Evolutionary conservation across 129 eudicot genomes (phyloP), one percentile per base, ranked within the genome.

Genomic region (Lonicera japonica): DNA sequence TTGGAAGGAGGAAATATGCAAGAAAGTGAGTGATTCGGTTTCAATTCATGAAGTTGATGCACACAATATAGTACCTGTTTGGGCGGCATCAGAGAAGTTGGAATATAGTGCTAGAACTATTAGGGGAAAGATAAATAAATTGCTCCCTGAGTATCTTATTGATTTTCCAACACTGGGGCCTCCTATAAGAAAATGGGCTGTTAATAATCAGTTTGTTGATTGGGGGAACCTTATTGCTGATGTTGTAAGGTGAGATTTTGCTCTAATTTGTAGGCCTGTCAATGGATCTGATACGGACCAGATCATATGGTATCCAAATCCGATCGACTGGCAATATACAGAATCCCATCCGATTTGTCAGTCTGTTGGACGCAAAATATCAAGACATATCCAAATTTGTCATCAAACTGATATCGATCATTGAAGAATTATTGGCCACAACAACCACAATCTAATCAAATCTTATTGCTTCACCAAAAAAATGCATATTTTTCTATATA

Each of bases 31-130:
- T 70, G 87, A 72, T 60, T 74, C 83, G 51, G 84, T 88, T 50
- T 73, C 90, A 2, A 65, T 94, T 70, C 99, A 88, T 70, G 99
- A 94, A 83, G 95, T 94, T 67, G 99, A 94, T 73, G 89, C 99
- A 20, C 99, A 94, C 83, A 94, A 94, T 75, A 72, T 94, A 63
- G 96, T 88, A 25, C 99, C 99, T 11, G 55, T 71, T 45, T 94
- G 99, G 99, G 80, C 77, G 40, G 95, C 99, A 21, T 94, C 99
- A 11, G 66, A 73, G 52, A 94, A 94, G 75, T 74, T 94, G 77
- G 99, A 94, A 68, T 94, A 88, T 18, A 72, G 95, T 45, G 96
- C 99, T 48, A 80, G 84, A 77, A 94, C 99, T 29, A 70, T 94
- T 41, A 76, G 99, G 79, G 58, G 86, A 56, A 94, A 94, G 68